Evolutionary conservation across 345 rosid genomes (phyloP), one percentile per base, ranked within the genome.

Genomic region (Turnera subulata): DNA sequence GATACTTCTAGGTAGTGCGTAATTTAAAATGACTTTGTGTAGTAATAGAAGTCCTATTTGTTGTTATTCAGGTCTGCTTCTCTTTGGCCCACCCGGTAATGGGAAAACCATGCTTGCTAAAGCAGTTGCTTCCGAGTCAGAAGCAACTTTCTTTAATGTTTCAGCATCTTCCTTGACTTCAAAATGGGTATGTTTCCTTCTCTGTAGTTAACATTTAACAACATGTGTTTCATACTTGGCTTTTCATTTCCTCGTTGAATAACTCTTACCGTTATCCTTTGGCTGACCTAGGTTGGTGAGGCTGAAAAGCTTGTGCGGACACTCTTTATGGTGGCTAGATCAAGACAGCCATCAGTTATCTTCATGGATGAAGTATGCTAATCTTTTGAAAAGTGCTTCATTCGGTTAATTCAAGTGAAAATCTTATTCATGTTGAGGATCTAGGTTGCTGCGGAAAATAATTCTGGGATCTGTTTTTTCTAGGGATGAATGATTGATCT

Each of bases 61-160:
- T 58, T 75, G 37, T 53, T 63, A 25, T 66, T 53, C 61, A 91
- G 98, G 98, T 62, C 60, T 92, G 64, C 96, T 92, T 70, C 94
- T 92, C 64, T 92, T 92, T 76, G 96, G 98, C 38, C 98, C 98
- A 57, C 98, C 96, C 62, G 98, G 98, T 21, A 92, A 88, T 78
- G 98, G 98, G 39, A 92, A 92, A 73, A 92, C 98, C 53, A 92
- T 92, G 98, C 96, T 92, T 74, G 96, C 93, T 33, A 92, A 92
- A 73, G 98, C 98, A 55, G 96, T 92, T 9, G 96, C 98, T 53
- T 92, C 98, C 4, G 96, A 92, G 79, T 89, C 98, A 47, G 77
- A 81, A 71, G 98, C 96, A 52, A 92, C 98, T 17, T 92, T 92
- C 77, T 92, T 92, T 66, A 92, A 89, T 43, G 91, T 92, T 74